Evolutionary conservation across 73 alveolate genomes (phyloP), one percentile per base, ranked within the genome.

Genomic region (Stentor roeselii): DNA sequence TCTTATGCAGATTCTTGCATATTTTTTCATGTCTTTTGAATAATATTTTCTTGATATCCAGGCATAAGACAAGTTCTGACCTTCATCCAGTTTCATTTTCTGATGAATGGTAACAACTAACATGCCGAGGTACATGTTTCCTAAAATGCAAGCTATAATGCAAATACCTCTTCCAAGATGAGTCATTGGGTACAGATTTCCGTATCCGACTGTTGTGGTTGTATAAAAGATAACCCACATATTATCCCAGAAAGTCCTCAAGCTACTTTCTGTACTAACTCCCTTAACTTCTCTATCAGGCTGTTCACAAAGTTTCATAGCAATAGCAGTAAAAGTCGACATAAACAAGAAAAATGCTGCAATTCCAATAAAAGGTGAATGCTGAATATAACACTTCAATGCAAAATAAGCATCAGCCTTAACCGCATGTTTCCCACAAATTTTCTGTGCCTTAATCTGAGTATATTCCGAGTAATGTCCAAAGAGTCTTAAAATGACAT

Each of bases 51-150:
- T 67, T 0, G 80, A 21, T 67, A 67, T 67, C 80, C 80, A 67
- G 1, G 80, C 80, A 67, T 67, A 67, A 27, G 80, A 21, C 34
- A 67, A 67, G 37, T 67, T 21, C 80, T 67, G 80, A 21, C 37
- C 80, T 67, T 67, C 37, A 2, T 21, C n/a, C 1, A 27, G 80
- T 2, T 67, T 40, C 42, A 67, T 1, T 2, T 67, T 32, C 14
- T 34, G n/a, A 21, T 32, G 21, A 11, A 67, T 1, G 50, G 41
- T 30, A 14, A 67, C 80, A 34, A 67, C 80, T 0, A 67, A 2
- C 80, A 67, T 67, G 2, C 80, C 80, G 21, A 67, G 37, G 34
- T 67, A 67, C 80, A 67, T 32, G 80, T 67, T 67, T 67, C 80
- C 80, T 1, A 67, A 21, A 21, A 67, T 67, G 37, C 80, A 67